Conservation (phyloP, 1,139 yeast species). For the Suhomyces bribrorum region DNA sequence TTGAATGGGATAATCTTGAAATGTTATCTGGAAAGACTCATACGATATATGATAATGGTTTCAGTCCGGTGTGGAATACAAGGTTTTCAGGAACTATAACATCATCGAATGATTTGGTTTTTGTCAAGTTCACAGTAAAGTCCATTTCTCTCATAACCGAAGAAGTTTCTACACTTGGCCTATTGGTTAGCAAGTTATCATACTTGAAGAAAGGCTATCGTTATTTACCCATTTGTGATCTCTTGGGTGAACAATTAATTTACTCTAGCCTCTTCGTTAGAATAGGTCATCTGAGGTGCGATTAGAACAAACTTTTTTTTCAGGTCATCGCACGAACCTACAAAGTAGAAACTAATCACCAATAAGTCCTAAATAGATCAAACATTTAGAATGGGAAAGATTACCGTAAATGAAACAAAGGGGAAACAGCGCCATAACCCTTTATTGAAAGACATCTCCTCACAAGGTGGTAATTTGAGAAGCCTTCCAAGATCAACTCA, state of each 20-base stretch:
- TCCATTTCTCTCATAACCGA: slow-evolving; percentile 24
- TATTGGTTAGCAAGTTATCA: slow-evolving; percentile 53
- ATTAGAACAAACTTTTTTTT: slow-evolving; percentile 4
- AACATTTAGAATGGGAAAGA: slow-evolving; percentile 58
- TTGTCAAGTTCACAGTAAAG: slow-evolving; percentile 33
- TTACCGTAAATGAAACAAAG: slow-evolving; percentile 49
- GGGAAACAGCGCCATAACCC: slow-evolving; percentile 72
- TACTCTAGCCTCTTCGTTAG: slow-evolving; percentile 75
- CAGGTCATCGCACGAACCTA: slow-evolving; percentile 10
- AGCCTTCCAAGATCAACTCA: slow-evolving; percentile 29
- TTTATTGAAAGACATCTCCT: slow-evolving; percentile 69
- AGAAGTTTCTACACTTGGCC: slow-evolving; percentile 52
- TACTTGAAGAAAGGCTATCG: slow-evolving; percentile 75
- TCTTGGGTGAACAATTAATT: slow-evolving; percentile 77
- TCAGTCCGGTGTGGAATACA: slow-evolving; percentile 81
- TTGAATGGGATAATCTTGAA: slow-evolving; percentile 25
- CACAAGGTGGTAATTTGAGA: slow-evolving; percentile 71
- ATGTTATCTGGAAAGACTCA: slow-evolving; percentile 31
- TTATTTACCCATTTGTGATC: slow-evolving; percentile 72
- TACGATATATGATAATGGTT: slow-evolving; percentile 63
- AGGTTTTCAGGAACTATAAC: slow-evolving; percentile 46
- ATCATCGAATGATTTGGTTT: slow-evolving; percentile 44
- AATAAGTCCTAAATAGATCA: neutral
- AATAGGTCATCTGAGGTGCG: slow-evolving; percentile 20
- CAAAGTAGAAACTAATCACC: neutral